Evolutionary conservation across 306 rosid genomes (phyloP), one percentile per base, ranked within the genome.

Genomic region (Adenanthera pavonina): DNA sequence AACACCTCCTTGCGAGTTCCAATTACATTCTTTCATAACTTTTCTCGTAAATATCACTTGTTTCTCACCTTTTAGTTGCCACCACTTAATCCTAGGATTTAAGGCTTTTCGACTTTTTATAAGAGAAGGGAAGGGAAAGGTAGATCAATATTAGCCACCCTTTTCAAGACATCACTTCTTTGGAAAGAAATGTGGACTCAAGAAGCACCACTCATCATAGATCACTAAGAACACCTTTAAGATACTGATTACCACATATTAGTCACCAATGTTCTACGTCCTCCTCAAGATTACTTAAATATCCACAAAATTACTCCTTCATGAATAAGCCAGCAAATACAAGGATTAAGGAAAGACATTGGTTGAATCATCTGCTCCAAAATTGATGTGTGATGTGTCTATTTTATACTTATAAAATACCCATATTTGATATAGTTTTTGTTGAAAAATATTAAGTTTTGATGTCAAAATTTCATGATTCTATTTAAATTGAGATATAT

Each of bases 261-360:
- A 15, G 20, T 35, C 35, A 76, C 33, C 65, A 25, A 34, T 38
- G 56, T 17, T 49, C 49, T 62, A 71, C 41, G 41, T 41, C 62
- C 82, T 8, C 48, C 43, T 30, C 9, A 0, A 7, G 56, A 77
- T 35, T 52, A 41, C 47, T 77, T 43, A 13, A 53, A 64, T 47
- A 79, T 57, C 36, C 48, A 56, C 20, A 69, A 69, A 34, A 65
- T 40, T 3, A 12, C 20, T 34, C 41, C 10, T 33, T 25, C 51
- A 54, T 4, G 20, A 44, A 81, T 41, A 25, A 56, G 69, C 51
- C 70, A 71, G 51, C 56, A 72, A 72, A 76, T 80, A 80, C 4
- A 72, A 64, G 53, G 49, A 57, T 20, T 36, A 48, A 56, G 38
- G 35, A 44, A 15, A 62, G 34, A 70, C 3, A 2, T 38, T 76